These are phyloP conservation scores for Pseudogymnoascus sp. DNA, from an alignment of 2,329 filamentous ascomycete genomes.

Conservation along the genomic window DNA sequence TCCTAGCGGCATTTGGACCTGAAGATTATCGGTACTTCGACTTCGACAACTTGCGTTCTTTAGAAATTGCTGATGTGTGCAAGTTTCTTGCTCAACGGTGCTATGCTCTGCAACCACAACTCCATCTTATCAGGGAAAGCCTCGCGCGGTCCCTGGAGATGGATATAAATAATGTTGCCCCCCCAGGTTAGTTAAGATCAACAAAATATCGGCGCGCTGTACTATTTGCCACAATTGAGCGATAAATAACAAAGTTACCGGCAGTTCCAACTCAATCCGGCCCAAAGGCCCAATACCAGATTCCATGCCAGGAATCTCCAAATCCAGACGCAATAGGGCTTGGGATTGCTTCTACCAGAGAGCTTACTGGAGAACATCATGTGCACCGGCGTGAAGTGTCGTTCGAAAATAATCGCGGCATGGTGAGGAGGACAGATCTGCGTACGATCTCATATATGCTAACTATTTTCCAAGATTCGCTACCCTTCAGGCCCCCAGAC, in stretches of 20 bases:
- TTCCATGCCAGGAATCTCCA: neutral
- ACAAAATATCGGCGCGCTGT: neutral
- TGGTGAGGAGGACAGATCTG: neutral
- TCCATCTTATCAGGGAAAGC: neutral
- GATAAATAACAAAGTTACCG: neutral
- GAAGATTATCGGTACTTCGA: constrained; percentile 8
- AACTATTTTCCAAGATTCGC: neutral
- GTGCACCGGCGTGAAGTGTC: neutral
- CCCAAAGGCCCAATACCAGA: neutral
- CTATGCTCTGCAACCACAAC: neutral
- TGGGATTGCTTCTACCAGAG: neutral
- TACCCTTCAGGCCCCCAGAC: neutral
- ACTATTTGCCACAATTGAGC: neutral
- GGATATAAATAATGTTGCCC: neutral
- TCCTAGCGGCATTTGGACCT: neutral
- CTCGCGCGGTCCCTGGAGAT: neutral
- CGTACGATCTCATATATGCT: neutral
- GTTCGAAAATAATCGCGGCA: neutral
- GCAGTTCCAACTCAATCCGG: neutral
- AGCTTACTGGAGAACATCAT: neutral
- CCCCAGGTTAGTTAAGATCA: neutral
- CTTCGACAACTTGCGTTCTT: neutral
- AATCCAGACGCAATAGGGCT: neutral
- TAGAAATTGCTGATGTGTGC: neutral
- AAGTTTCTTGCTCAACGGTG: neutral